Conservation (phyloP, 1,284 basidiomycete species). For the Cutaneotrichosporon arboriforme region DNA sequence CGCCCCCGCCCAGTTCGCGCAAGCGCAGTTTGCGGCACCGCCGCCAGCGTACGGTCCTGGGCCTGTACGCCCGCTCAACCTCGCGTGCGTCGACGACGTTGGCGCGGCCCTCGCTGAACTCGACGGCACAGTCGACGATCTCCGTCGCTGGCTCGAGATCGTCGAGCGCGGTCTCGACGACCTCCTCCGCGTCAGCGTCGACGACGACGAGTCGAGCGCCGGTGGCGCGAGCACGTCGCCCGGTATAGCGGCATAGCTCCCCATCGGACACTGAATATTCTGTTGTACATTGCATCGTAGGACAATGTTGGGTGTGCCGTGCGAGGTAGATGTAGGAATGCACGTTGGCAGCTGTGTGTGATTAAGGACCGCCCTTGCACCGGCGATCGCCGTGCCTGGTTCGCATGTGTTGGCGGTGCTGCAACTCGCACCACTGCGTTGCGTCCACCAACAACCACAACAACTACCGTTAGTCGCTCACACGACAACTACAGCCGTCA, state of each 20-base stretch:
- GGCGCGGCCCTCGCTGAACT: conserved; percentile 58
- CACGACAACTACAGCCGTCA: too few species aligned
- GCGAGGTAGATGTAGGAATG: too few species aligned
- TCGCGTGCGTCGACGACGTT: conserved; percentile 6
- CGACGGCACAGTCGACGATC: conserved; percentile 68
- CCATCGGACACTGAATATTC: not conserved
- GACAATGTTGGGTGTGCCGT: too few species aligned
- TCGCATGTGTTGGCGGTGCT: too few species aligned
- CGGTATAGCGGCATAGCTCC: not conserved
- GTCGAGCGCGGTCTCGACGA: conserved; percentile 66
- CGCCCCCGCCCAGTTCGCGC: too few species aligned
- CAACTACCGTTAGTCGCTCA: too few species aligned
- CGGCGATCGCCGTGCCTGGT: too few species aligned
- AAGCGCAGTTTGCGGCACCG: not conserved
- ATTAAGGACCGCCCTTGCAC: too few species aligned
- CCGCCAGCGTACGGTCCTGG: not conserved
- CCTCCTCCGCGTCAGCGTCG: conserved; percentile 50
- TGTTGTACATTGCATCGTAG: not conserved
- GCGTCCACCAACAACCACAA: too few species aligned
- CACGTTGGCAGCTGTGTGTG: too few species aligned
- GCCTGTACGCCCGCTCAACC: conserved; percentile 11
- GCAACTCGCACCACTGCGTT: too few species aligned
- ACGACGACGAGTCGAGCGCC: conserved; percentile 6
- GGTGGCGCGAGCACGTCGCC: not conserved
- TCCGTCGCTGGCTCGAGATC: conserved; percentile 71